Base-by-base conservation (phyloP, 2,329 filamentous ascomycete species). In the Fusarium sp. region DNA sequence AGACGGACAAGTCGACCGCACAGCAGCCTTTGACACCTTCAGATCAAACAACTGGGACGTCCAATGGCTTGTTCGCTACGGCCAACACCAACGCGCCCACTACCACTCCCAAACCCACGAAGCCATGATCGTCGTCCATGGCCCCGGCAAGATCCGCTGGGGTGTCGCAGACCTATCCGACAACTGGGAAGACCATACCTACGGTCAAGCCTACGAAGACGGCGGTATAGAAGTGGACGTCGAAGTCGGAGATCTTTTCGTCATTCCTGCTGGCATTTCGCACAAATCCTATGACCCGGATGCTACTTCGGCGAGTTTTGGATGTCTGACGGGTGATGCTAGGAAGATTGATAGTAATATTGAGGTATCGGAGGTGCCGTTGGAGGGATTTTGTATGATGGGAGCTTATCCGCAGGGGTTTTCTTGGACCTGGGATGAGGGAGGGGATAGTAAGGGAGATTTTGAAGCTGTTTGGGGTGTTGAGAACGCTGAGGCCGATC, bases 381-480 rank as follows among this genome's bases (percentile, higher is more conserved):
- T 65, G 14, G 60, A 59, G 2, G 62, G 62, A 0, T 65, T 66
- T 16, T 65, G 62, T 4, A 65, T 65, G 62, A 65, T 65, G 61
- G 62, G 62, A 0, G 62, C 62, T 29, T 66, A 65, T 8, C 62
- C 62, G 0, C 29, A 20, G 1, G 62, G 60, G 0, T 65, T 65
- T 4, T 65, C 62, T 1, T 65, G 62, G 62, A 65, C 62, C 1
- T 65, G 62, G 62, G 60, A 65, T 24, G 62, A 65, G 9, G 62
- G 60, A 9, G 60, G 62, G 2, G 62, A 65, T 22, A 65, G 32
- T 11, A 22, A 53, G 20, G 32, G 34, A 2, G 40, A 59, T 8
- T 65, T 65, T 16, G 24, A 59, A 10, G 32, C 62, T 12, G 60
- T 65, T 7, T 65, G 62, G 62, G 2, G 2, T 0, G 27, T 65